Evolutionary conservation across 257 asterid species (phyloP), one percentile per base, ranked within the genome.

Genomic region (Scutellaria baicalensis): DNA sequence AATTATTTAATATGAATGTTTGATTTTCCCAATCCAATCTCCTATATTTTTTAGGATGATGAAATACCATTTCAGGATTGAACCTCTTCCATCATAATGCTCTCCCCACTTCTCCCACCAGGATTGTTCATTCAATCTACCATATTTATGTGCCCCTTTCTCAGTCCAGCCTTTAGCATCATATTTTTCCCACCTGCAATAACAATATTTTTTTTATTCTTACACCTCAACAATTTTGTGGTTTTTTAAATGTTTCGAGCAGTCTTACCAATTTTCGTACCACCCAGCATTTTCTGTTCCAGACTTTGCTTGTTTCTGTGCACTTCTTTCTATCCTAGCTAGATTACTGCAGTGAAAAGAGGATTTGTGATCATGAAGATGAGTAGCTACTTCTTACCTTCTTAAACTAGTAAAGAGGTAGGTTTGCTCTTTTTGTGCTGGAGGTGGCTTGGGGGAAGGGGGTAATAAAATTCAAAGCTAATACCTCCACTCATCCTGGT

Each of bases 61-160:
- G 36, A 48, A 69, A 52, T 87, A 94, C 99, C 99, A 94, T 88
- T 94, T 94, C 9, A 91, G 77, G 62, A 94, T 96, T 63, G 98
- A 91, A 79, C 99, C 99, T 73, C 98, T 84, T 51, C 99, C 99
- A 77, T 94, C 99, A 62, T 91, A 94, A 78, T 88, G 84, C 60
- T 94, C 99, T 61, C 99, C 99, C 99, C 99, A 94, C 79, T 92
- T 94, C 81, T 94, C 99, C 99, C 99, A 94, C 99, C 99, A 94
- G 6, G 99, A 94, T 71, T 94, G 97, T 70, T 92, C 99, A 66
- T 94, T 88, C 82, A 94, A 55, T 78, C 97, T 88, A 40, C 99
- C 99, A 74, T 94, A 94, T 65, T 94, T 94, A 59, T 94, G 98
- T 8, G 98, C 96, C 59, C 97, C 98, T 80, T 94, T 94, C 88